These are phyloP conservation scores for Paecilomyces sp. DNA, from an alignment of 2,329 filamentous ascomycete species.

Conservation along the genomic window DNA sequence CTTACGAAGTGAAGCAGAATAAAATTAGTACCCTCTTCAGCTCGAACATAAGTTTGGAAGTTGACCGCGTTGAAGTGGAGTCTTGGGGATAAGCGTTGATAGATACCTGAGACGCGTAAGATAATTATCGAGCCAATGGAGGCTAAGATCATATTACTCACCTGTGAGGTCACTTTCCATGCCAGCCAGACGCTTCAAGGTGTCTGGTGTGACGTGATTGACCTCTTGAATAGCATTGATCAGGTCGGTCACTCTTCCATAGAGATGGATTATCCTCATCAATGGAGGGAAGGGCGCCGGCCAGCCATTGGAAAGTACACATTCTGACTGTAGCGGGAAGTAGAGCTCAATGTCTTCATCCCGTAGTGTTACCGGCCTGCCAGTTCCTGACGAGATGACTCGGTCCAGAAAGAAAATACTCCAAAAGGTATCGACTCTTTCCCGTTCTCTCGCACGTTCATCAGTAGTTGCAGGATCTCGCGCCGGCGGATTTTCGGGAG, in stretches of 20 bases:
- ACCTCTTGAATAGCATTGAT: constrained; percentile 72
- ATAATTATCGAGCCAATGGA: background rate
- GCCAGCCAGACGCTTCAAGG: constrained; percentile 61
- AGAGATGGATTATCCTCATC: constrained; percentile 77
- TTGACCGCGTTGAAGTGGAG: constrained; percentile 80
- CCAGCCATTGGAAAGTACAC: constrained; percentile 53
- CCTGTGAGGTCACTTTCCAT: constrained; percentile 74
- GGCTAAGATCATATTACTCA: constrained; percentile 33
- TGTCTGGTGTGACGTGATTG: constrained; percentile 67
- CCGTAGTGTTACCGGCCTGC: constrained; percentile 72
- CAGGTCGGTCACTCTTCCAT: constrained; percentile 75
- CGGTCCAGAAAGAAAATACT: constrained; percentile 81
- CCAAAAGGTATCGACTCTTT: constrained; percentile 84
- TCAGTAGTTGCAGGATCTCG: constrained; percentile 44
- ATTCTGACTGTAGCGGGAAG: constrained; percentile 53
- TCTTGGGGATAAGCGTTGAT: constrained; percentile 66
- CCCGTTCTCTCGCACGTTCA: constrained; percentile 63
- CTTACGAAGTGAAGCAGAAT: constrained; percentile 66
- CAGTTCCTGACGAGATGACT: constrained; percentile 80
- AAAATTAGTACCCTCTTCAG: constrained; percentile 78
- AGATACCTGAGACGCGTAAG: constrained; percentile 37
- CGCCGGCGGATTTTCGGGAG: constrained; percentile 15
- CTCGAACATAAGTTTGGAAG: constrained; percentile 76
- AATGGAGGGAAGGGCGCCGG: constrained; percentile 73
- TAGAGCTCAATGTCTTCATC: constrained; percentile 79